phyloP scores from a whole-genome alignment of 345 rosid genomes.

The Moricandia moricandioides region DNA sequence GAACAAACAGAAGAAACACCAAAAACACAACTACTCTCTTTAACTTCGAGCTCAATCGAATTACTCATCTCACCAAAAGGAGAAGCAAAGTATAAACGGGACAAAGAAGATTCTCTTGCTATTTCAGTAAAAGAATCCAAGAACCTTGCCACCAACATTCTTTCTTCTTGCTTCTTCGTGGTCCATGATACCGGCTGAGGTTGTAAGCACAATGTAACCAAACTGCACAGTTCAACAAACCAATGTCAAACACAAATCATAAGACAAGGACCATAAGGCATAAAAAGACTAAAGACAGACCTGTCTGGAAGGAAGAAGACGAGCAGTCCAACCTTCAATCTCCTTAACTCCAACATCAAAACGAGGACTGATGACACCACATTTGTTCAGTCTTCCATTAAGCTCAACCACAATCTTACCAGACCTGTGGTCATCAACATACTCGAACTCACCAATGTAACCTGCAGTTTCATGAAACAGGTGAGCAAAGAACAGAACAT shows the following conservation, averaged over 20 bases:
- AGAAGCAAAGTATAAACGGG: conserved; percentile 18
- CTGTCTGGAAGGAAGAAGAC: conserved; percentile 87
- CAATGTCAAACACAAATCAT: background rate
- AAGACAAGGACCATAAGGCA: background rate
- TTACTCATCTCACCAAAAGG: conserved; percentile 27
- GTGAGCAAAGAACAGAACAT: background rate
- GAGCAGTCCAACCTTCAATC: conserved; percentile 84
- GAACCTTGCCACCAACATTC: conserved; percentile 83
- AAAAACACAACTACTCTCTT: conserved; percentile 25
- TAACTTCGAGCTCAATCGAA: conserved; percentile 24
- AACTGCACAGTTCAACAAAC: conserved; percentile 40
- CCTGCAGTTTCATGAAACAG: conserved; percentile 38
- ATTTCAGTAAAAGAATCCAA: conserved; percentile 71
- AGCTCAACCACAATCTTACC: conserved; percentile 80
- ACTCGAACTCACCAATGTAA: conserved; percentile 80
- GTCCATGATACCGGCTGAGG: conserved; percentile 86
- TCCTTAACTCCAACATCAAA: conserved; percentile 85
- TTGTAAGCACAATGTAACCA: conserved; percentile 75
- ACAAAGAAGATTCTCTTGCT: background rate
- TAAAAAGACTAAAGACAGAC: conserved; percentile 25
- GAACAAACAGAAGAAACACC: conserved; percentile 15
- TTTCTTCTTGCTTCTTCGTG: conserved; percentile 87
- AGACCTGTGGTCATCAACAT: conserved; percentile 80
- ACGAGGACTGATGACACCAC: conserved; percentile 85
- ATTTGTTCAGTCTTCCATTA: conserved; percentile 76